Base-by-base conservation (phyloP, 2,329 filamentous ascomycete species). In the Aspergillus spinulosporus region DNA sequence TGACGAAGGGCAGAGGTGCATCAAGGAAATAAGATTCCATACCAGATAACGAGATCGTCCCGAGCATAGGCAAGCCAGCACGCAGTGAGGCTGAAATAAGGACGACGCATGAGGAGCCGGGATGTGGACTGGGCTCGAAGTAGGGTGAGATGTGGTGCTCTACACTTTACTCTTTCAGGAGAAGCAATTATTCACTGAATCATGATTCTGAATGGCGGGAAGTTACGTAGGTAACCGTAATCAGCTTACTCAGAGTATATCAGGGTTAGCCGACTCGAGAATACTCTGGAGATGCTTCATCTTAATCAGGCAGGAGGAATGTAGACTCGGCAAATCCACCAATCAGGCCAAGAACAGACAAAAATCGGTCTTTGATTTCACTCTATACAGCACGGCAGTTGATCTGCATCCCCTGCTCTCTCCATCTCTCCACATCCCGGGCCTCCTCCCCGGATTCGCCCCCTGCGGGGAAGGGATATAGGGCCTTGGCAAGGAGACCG, bases 91-190 rank as follows among this genome's bases (percentile, higher is more conserved):
- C 11, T 40, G 49, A 51, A 11, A 51, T 51, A 21, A 21, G 21
- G 40, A n/a, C 11, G 49, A 15, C 9, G 49, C 44, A 51, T 32
- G 49, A 44, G 31, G 39, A 29, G 49, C 12, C 14, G 39, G 40
- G 39, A 51, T 51, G 39, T 15, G 49, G 39, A 28, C 9, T 6
- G 34, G 29, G 1, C 44, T 45, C 21, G 21, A 40, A 51, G 11
- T 44, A 51, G 14, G 28, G 36, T 26, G 37, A 29, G 44, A 21
- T 21, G 21, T 21, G 21, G 21, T 14, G 21, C 11, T 15, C 36
- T 51, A 12, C 8, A n/a, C 29, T 51, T 51, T 14, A 44, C 40
- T 7, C 9, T 51, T 6, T 44, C 44, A 44, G 49, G 49, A 12
- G n/a, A 21, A 36, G 15, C 28, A 36, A 8, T 45, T 34, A 21